A percentile compares a stretch with the other conserved stretches of the same genome.
These are phyloP conservation scores for Citrus sinensis DNA, from an alignment of 345 rosid species.

Conservation along the genomic window DVS_A1.0 CM039161.1:22695501-22696000, in stretches of 20 bases:
- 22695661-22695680: not conserved
- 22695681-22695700: not conserved
- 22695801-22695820: not conserved
- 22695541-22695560: constrained; percentile 78
- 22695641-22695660: not conserved
- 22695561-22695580: constrained; percentile 75
- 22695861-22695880: not conserved
- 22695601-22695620: constrained; percentile 25
- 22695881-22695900: not conserved
- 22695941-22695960: not conserved
- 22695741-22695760: not conserved
- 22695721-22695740: not conserved
- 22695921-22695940: constrained; percentile 5
- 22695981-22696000: not conserved
- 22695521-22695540: constrained; percentile 79
- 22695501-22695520: constrained; percentile 74
- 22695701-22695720: constrained; percentile 1
- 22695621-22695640: constrained; percentile 10
- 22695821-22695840: not conserved
- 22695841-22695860: not conserved
- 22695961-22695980: not conserved
- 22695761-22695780: not conserved
- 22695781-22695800: not conserved
- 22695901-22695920: not conserved
- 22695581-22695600: constrained; percentile 83